Percentiles rank a stretch among this genome's conserved stretches.
phyloP scores from a whole-genome alignment of 78 protist species.

The Protostelium mycophagum region DNA sequence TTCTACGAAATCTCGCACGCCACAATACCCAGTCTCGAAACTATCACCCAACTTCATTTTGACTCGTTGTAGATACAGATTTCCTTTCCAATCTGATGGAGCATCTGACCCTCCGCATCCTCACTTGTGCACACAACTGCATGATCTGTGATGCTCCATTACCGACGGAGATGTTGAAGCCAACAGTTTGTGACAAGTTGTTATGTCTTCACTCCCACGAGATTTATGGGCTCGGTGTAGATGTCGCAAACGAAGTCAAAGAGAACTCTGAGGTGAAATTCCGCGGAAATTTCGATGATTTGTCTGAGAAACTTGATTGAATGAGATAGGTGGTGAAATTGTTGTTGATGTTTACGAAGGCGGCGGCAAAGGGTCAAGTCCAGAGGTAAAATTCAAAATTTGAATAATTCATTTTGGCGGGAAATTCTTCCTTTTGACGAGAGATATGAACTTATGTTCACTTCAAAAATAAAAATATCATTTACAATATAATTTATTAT shows the following conservation, averaged over 20 bases:
- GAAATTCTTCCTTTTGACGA: too few species aligned
- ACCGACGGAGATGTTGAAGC: slow-evolving; percentile 1
- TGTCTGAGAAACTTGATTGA: too few species aligned
- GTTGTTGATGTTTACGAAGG: not conserved
- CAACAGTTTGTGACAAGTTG: not conserved
- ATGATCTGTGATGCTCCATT: slow-evolving; percentile 2
- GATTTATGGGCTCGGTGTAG: slow-evolving; percentile 2
- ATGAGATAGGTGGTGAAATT: not conserved
- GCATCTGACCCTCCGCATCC: not conserved
- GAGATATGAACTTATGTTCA: too few species aligned
- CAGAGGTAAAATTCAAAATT: not conserved
- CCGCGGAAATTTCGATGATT: not conserved
- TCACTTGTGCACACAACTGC: not conserved
- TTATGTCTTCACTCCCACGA: slow-evolving; percentile 5
- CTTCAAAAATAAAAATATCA: too few species aligned
- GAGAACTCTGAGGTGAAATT: not conserved
- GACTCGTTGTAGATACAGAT: not conserved
- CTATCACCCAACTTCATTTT: too few species aligned
- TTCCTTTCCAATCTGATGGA: not conserved
- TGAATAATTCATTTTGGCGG: too few species aligned
- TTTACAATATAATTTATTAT: too few species aligned
- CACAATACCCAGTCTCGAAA: too few species aligned
- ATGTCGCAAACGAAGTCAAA: not conserved
- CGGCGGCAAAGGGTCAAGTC: not conserved
- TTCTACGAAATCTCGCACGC: too few species aligned